phyloP scores from a whole-genome alignment of 306 rosid genomes.

The Rosa chinensis region DNA sequence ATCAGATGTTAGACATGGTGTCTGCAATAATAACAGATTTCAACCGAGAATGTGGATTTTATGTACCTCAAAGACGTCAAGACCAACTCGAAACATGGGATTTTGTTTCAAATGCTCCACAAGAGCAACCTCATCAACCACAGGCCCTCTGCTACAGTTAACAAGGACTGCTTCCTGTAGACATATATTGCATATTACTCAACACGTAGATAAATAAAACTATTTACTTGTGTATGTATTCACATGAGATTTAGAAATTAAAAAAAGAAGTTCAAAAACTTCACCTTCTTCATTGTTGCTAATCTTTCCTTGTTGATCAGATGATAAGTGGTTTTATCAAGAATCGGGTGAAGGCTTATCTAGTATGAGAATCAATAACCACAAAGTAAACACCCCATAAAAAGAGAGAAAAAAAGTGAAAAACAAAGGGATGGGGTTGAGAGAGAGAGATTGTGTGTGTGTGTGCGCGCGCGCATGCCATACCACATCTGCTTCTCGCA shows the following conservation, averaged over 20 bases:
- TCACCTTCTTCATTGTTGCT: slow-evolving; percentile 86
- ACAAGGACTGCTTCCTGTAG: slow-evolving; percentile 86
- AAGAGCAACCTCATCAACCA: slow-evolving; percentile 90
- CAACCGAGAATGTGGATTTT: background rate
- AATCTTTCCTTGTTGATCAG: slow-evolving; percentile 92
- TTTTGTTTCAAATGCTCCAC: slow-evolving; percentile 83
- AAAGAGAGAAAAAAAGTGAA: background rate
- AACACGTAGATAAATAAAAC: background rate
- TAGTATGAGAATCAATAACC: slow-evolving; percentile 35
- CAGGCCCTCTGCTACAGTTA: slow-evolving; percentile 98
- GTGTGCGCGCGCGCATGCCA: background rate
- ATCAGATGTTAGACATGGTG: background rate
- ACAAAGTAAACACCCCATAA: slow-evolving; percentile 8
- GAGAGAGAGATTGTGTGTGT: background rate
- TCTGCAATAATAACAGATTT: background rate
- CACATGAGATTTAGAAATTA: slow-evolving; percentile 10
- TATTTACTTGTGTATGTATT: background rate
- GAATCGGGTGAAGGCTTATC: slow-evolving; percentile 96
- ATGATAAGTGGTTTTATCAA: slow-evolving; percentile 96
- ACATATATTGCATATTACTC: slow-evolving; percentile 15
- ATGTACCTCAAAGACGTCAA: slow-evolving; percentile 93
- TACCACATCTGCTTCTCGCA: slow-evolving; percentile 91
- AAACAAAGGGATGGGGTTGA: background rate
- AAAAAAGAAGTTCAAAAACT: slow-evolving; percentile 16
- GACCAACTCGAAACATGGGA: slow-evolving; percentile 96